Base-by-base conservation (phyloP, 2,329 filamentous ascomycete genomes). In the Aspergillus clavatus region DNA sequence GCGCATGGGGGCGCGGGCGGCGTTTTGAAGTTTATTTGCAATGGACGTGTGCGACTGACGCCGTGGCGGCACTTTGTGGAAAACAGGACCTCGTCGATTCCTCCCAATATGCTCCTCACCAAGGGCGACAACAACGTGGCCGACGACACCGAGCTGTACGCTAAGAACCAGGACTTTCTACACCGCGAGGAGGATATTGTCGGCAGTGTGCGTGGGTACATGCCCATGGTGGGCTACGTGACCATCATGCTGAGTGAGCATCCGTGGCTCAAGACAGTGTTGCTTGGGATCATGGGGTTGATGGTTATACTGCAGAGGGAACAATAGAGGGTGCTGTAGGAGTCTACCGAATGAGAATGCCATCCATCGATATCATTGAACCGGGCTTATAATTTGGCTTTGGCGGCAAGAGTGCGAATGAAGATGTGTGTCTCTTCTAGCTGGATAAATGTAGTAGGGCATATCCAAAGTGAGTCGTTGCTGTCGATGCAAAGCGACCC, bases 121-220 rank as follows among this genome's bases (percentile, higher is more conserved):
- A 98, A 98, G 72, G 93, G 93, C 55, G 93, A 98, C 72, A 98
- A 97, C 76, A 98, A 98, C 66, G 71, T 82, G 6, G 87, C 88
- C 33, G 91, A 97, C 68, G 93, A 98, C 66, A 95, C 89, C 12
- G 90, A 96, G 65, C 78, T 86, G 14, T 95, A 95, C 66, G 90
- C 93, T 2, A 75, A 76, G 29, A 88, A 86, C 14, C 91, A 98
- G 71, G 87, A 88, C 62, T 95, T 88, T 66, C 77, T 98, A 37
- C 83, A 86, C 65, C 81, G 93, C 47, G 69, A 76, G 55, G 80
- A 86, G 63, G 91, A 97, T 63, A 90, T 98, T 45, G 88, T 98
- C 46, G 93, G 93, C 37, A 95, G 87, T 56, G 93, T 97, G 5
- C 76, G 93, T 8, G 93, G 81, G 28, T 98, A 94, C 66, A 83